Percentiles rank a stretch among this genome's conserved stretches.
Conservation (phyloP, 2,329 filamentous ascomycete species). For the Cordyceps tenuipes region DNA sequence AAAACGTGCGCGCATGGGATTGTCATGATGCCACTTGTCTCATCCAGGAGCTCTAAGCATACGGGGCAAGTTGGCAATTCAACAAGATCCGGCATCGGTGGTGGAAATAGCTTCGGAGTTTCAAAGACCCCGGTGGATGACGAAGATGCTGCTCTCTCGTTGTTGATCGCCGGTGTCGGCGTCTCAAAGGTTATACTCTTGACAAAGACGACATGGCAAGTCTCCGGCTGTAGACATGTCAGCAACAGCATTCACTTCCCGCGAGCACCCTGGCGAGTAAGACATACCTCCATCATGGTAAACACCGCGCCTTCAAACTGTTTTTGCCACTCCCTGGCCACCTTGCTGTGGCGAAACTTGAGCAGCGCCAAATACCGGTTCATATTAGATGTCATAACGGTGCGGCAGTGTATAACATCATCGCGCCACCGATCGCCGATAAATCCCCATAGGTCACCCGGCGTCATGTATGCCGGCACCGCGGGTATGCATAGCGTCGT, state of each 20-base stretch:
- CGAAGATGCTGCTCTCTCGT: constrained; percentile 50
- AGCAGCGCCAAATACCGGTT: constrained; percentile 94
- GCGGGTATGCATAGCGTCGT: constrained; percentile 89
- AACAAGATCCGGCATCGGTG: constrained; percentile 70
- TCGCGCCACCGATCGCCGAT: constrained; percentile 80
- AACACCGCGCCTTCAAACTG: constrained; percentile 92
- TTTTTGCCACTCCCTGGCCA: constrained; percentile 70
- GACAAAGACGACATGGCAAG: constrained; percentile 91
- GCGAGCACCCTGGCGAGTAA: neutral
- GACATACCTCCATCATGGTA: constrained; percentile 72
- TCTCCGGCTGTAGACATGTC: constrained; percentile 57
- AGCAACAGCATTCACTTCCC: constrained; percentile 14
- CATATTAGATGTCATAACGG: constrained; percentile 81
- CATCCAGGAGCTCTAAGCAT: constrained; percentile 95
- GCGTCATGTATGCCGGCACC: constrained; percentile 88
- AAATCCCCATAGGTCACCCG: constrained; percentile 84
- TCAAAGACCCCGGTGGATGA: constrained; percentile 30
- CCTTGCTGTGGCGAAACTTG: constrained; percentile 73
- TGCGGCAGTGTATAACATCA: constrained; percentile 84
- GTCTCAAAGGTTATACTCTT: constrained; percentile 81
- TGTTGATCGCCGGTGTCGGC: constrained; percentile 41
- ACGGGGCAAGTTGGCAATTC: constrained; percentile 95
- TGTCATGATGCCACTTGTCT: constrained; percentile 88
- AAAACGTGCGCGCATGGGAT: constrained; percentile 98
- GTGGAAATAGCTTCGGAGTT: constrained; percentile 52